Evolutionary conservation across 2,329 filamentous ascomycete genomes (phyloP).

Genomic region (Amauroascus niger): DNA sequence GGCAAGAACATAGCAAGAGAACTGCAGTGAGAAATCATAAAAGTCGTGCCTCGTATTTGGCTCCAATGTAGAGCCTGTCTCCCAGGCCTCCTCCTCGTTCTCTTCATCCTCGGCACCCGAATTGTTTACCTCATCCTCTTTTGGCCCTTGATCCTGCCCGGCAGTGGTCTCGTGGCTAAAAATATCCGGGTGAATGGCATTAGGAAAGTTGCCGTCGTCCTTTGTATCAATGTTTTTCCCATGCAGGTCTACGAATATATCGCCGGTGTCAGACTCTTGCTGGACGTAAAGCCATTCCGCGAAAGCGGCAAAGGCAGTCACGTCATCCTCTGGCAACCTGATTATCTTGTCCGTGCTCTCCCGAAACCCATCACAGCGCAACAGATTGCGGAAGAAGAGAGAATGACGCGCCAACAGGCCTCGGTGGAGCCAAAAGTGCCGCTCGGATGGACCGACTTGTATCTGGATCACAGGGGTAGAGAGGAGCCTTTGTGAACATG

Average conservation of each 20-base stretch:
- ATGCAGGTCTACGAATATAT: neutral
- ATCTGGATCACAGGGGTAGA: neutral
- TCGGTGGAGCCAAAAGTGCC: neutral
- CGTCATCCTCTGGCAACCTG: conserved; percentile 8
- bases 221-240: neutral
- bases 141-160: too few species aligned
- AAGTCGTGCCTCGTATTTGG: neutral
- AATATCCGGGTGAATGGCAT: neutral
- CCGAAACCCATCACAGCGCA: neutral
- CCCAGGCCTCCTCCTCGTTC: neutral
- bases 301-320: conserved; percentile 8
- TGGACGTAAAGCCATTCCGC: conserved; percentile 9
- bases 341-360: conserved; percentile 6
- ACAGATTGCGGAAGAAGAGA: too few species aligned
- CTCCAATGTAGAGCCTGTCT: neutral
- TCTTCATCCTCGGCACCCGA: neutral
- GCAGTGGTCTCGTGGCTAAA: neutral
- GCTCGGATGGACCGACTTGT: neutral
- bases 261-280: conserved; percentile 3
- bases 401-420: too few species aligned
- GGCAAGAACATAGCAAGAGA: conserved; percentile 5
- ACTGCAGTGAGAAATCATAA: conserved; percentile 7
- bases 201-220: neutral
- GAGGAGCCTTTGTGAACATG: neutral
- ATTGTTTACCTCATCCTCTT: too few species aligned